Evolutionary conservation across 768 basidiomycete species (phyloP), one percentile per base, ranked within the genome.

Genomic region (Collybia sordida): DNA sequence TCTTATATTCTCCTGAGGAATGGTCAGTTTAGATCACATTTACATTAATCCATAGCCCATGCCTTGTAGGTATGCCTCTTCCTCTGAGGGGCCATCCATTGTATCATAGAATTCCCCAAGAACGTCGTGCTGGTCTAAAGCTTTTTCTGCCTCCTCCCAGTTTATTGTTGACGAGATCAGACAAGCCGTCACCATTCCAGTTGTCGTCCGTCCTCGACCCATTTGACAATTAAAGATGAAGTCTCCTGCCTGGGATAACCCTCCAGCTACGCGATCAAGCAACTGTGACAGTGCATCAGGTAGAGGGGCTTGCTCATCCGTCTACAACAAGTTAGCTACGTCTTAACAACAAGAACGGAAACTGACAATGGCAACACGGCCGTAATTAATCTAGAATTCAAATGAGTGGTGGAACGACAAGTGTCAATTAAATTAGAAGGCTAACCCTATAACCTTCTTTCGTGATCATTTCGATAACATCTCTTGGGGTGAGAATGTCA

Each of bases 161-260:
- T 76, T 73, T 68, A 80, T 72, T 7, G 81, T 81, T 2, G 83
- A 90, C 9, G 93, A 88, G 45, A 97, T 90, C 21, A 98, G 72
- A 49, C 86, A 90, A 0, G 92, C 91, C 21, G 86, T 85, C 49
- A 93, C 82, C 93, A 98, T 98, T 4, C 97, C 97, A 0, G 94
- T 98, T 0, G 97, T 99, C 5, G 97, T 99, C 34, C 89, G 77
- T 14, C 86, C 89, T 48, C 89, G 74, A 19, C 91, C 91, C 93
- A 98, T 96, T 67, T 98, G 97, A 67, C 97, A 99, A 59, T 98
- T 98, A 74, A 97, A 98, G 40, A 93, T 72, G 58, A 93, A 88
- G 57, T 92, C 91, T 3, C 83, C 88, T 1, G 84, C 80, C 23
- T 78, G 72, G 1, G 77, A 68, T 39, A 85, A 55, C 47, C 78